phyloP scores from a whole-genome alignment of 2,329 filamentous ascomycete genomes.

The Geosmithia morbida region DNA sequence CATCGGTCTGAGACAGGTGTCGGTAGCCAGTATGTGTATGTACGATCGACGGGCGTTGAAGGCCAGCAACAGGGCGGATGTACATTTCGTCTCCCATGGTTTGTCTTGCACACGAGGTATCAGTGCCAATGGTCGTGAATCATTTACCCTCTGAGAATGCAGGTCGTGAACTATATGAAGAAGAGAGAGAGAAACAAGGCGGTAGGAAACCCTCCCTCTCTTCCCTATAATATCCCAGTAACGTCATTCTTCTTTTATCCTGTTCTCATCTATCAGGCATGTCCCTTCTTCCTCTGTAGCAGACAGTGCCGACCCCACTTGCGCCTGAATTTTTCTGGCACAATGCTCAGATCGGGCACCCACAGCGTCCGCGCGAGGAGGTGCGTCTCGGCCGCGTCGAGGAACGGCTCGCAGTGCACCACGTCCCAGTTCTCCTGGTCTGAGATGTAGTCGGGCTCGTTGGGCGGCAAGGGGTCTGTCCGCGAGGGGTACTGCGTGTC shows the following conservation, averaged over 20 bases:
- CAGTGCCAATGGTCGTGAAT: too few relatives aligned
- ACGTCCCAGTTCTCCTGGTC: conserved; percentile 66
- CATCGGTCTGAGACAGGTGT: too few relatives aligned
- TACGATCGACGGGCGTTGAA: too few relatives aligned
- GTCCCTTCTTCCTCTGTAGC: conserved; percentile 37
- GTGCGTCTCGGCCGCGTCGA: conserved; percentile 65
- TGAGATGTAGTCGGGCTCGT: conserved; percentile 69
- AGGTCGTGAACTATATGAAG: too few relatives aligned
- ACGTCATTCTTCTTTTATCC: background rate
- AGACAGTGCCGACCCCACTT: conserved; percentile 87
- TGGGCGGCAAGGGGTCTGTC: conserved; percentile 34
- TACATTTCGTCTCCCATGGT: too few relatives aligned
- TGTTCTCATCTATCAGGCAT: background rate
- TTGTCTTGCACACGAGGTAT: too few relatives aligned
- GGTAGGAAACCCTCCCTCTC: background rate
- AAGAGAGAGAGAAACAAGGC: too few relatives aligned
- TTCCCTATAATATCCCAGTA: background rate
- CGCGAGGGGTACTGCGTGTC: conserved; percentile 66
- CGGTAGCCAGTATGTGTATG: too few relatives aligned
- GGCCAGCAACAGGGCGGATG: too few relatives aligned
- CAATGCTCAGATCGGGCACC: conserved; percentile 56
- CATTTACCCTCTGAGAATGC: too few relatives aligned
- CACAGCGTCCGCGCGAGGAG: conserved; percentile 65
- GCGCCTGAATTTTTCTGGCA: conserved; percentile 56
- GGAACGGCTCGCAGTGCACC: conserved; percentile 61